Base-by-base conservation (phyloP, 2,329 filamentous ascomycete species). In the Aspergillus proliferans region DNA sequence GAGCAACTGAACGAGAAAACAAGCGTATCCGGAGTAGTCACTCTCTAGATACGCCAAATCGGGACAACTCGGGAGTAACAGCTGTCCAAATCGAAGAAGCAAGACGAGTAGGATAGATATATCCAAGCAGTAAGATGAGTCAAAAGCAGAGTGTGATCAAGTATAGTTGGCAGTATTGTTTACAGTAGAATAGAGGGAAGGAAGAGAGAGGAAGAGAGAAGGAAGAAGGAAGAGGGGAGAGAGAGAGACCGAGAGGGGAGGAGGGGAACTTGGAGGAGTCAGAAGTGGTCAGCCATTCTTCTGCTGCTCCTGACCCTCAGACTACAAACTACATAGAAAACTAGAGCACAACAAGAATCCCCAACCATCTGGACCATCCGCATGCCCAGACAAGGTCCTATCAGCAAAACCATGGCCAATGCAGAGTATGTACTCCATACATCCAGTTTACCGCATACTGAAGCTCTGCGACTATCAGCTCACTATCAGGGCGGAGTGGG, bases 191-290 rank as follows among this genome's bases (percentile, higher is more conserved):
- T 43, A 48, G 48, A 19, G 26, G 24, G 41, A 30, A 28, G 52
- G 55, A 21, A 19, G 33, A 49, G 45, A 43, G 34, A 33, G 40
- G 49, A 49, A 39, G 34, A 26, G 10, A 21, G 22, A 19, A 30
- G n/a, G 50, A 56, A 40, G 21, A 33, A 30, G 47, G 41, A 48
- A 50, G 50, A 46, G 47, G 51, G 55, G 46, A 38, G 36, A 34
- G 15, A 15, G 47, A 45, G 49, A 47, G 52, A 55, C 47, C 48
- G 47, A 49, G 52, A 50, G 30, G 53, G 45, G 49, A 47, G 49
- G 53, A 51, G 33, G 52, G 48, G 52, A 49, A 30, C 26, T 30
- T 30, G 26, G 26, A 30, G 26, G 26, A 30, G 26, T 30, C 26
- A 30, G 26, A 30, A 30, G 10, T 30, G 26, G 26, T 30, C 26